A percentile compares a stretch with the other conserved stretches of the same genome.
Evolutionary conservation across 345 rosid genomes (phyloP).

Genomic region (Sisymbrium irio): DNA sequence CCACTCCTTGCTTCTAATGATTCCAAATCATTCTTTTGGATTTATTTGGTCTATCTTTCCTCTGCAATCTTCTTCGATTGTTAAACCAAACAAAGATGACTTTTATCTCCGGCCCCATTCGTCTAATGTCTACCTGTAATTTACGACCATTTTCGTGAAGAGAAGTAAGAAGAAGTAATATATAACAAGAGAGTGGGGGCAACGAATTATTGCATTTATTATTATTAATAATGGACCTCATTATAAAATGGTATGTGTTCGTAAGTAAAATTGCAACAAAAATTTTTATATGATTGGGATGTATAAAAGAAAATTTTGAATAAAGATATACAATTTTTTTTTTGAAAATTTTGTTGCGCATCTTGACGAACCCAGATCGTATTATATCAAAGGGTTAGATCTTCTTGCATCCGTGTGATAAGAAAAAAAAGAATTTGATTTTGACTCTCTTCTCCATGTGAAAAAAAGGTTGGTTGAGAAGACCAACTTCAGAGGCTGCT

Average conservation of each 20-base stretch:
- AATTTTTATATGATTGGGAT: not conserved
- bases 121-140: not conserved
- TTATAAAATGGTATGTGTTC: conserved; percentile 15
- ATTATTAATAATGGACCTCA: not conserved
- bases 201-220: conserved; percentile 28
- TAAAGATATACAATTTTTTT: conserved; percentile 32
- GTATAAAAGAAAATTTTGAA: conserved; percentile 19
- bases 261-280: conserved; percentile 24
- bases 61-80: not conserved
- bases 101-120: conserved; percentile 6
- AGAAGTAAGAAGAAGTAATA: conserved; percentile 3
- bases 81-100: conserved; percentile 11
- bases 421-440: not conserved
- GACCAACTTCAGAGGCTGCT: conserved; percentile 28
- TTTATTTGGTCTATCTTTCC: conserved; percentile 16
- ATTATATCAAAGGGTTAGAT: conserved; percentile 26
- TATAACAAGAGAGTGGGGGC: not conserved
- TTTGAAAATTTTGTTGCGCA: conserved; percentile 19
- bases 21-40: conserved; percentile 34
- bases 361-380: conserved; percentile 22
- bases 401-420: conserved; percentile 29
- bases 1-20: conserved; percentile 33
- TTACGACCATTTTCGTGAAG: conserved; percentile 1
- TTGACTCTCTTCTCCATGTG: conserved; percentile 12
- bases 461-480: conserved; percentile 31